Conservation (phyloP, 129 eudicot species). For the Oenanthe sinensis region DNA sequence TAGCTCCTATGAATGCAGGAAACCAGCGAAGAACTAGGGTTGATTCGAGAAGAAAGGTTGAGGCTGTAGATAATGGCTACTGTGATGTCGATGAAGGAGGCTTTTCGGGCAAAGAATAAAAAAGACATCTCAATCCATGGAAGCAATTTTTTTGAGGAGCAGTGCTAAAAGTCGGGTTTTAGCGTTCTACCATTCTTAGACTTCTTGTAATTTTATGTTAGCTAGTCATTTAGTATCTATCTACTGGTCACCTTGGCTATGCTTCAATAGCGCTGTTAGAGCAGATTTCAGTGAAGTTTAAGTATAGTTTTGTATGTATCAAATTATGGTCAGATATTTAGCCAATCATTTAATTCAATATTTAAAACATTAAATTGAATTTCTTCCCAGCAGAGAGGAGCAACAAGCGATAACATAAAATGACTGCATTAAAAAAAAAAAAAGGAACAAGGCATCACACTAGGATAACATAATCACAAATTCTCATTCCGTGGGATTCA, state of each 20-base stretch:
- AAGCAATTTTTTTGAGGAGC: slow-evolving; percentile 12
- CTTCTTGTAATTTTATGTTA: background rate
- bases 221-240: background rate
- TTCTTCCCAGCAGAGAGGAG: background rate
- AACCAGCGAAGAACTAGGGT: slow-evolving; percentile 34
- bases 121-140: slow-evolving; percentile 22
- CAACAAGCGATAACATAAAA: background rate
- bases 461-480: too few relatives aligned
- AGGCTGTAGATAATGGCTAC: slow-evolving; percentile 26
- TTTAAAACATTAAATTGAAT: background rate
- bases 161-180: background rate
- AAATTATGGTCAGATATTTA: too few relatives aligned
- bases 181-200: background rate
- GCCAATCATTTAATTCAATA: background rate
- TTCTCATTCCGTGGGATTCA: too few relatives aligned
- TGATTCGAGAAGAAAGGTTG: slow-evolving; percentile 41
- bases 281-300: background rate
- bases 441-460: too few relatives aligned
- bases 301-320: background rate
- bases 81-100: slow-evolving; percentile 47
- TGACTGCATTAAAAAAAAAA: too few relatives aligned
- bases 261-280: background rate
- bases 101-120: slow-evolving; percentile 20
- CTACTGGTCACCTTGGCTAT: background rate
- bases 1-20: slow-evolving; percentile 24